Base-by-base conservation (phyloP, 2,329 filamentous ascomycete species). In the Emergomyces africanus region DNA sequence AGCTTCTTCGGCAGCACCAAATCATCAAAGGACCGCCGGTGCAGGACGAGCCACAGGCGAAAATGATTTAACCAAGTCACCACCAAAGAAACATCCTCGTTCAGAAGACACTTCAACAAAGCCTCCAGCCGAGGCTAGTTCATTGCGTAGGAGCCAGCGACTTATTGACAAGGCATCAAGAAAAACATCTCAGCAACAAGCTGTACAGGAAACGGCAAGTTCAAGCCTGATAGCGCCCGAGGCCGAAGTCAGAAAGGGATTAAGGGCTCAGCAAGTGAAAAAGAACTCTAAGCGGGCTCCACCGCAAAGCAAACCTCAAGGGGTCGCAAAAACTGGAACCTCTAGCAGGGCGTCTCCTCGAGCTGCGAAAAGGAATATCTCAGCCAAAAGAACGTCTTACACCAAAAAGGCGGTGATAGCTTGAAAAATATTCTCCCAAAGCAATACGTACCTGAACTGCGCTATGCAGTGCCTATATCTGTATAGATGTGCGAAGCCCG, bases 101-200 rank as follows among this genome's bases (percentile, higher is more conserved):
- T 23, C 8, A 5, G 5, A 8, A n/a, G 20, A 23, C 3, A 2
- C 41, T 44, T 44, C 41, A 23, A 44, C 20, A 10, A n/a, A 2
- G 30, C 8, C 30, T 30, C 8, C 28, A 5, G 28, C 48, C 20
- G 48, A 51, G 10, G 33, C 46, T 23, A 48, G 18, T 23, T 41
- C 57, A 30, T 42, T 58, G 28, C 57, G 57, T 25, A 25, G 57
- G 48, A 58, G 57, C 23, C 44, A 54, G 49, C 48, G 57, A 25
- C 18, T 58, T 35, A 37, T 53, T n/a, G 57, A 58, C 6, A 28
- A 54, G 39, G 57, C 44, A 57, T 23, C 44, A 23, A 57, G 20
- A 14, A 57, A 33, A 14, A 1, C n/a, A n/a, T n/a, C 12, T 12
- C 25, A 35, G 12, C n/a, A 57, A 28, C 44, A 48, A 51, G 30